phyloP scores from a whole-genome alignment of 2,329 filamentous ascomycete species.

The Colletotrichum sp. region DNA sequence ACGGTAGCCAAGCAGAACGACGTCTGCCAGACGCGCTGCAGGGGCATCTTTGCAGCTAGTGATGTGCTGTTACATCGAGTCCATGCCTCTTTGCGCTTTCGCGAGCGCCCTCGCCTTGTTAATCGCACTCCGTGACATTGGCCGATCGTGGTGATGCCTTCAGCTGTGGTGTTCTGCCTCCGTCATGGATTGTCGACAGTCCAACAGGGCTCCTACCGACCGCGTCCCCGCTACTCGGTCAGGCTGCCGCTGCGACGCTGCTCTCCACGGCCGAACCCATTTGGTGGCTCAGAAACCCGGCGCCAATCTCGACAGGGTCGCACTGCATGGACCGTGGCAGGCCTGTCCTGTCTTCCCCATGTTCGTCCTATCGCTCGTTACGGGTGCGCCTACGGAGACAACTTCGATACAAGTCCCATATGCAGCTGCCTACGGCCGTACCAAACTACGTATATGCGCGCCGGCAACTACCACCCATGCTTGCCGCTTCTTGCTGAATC shows the following conservation, averaged over 20 bases:
- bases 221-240: background rate
- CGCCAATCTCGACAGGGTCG: background rate
- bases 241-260: background rate
- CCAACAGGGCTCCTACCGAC: background rate
- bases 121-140: background rate
- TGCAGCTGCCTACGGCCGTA: constrained; percentile 12
- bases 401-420: background rate
- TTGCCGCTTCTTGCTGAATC: background rate
- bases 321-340: background rate
- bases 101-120: background rate
- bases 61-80: background rate
- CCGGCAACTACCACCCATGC: background rate
- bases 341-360: background rate
- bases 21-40: background rate
- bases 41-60: background rate
- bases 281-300: background rate
- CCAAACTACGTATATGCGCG: background rate
- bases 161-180: background rate
- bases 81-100: background rate
- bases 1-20: background rate
- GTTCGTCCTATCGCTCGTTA: background rate
- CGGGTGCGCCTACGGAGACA: background rate
- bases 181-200: background rate
- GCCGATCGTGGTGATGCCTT: background rate
- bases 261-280: background rate